Base-by-base conservation (phyloP, 805 yeast genomes). In the Candida gorgasii region DNA sequence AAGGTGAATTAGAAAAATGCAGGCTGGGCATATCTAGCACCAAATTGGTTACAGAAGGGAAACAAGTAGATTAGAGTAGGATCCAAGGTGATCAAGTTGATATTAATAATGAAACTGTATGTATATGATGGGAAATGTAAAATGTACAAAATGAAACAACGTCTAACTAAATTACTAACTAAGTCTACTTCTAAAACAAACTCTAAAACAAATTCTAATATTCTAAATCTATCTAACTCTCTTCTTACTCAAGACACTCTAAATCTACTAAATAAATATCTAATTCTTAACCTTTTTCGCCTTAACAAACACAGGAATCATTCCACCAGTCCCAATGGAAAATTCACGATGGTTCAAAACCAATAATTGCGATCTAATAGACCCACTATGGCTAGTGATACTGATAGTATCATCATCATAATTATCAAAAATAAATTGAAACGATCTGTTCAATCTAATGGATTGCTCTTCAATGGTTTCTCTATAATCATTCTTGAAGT, bases 221-320 rank as follows among this genome's bases (percentile, higher is more conserved):
- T n/a, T n/a, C n/a, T n/a, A n/a, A n/a, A n/a, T n/a, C n/a, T n/a
- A n/a, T n/a, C n/a, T n/a, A n/a, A n/a, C n/a, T n/a, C n/a, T n/a
- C n/a, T n/a, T n/a, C n/a, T n/a, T n/a, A n/a, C n/a, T n/a, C n/a
- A n/a, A n/a, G n/a, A n/a, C n/a, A n/a, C n/a, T n/a, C n/a, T n/a
- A n/a, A n/a, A n/a, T n/a, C n/a, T n/a, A n/a, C n/a, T n/a, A n/a
- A n/a, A n/a, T n/a, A n/a, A 7, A 15, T 29, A 8, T 23, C 9
- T 33, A 38, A 4, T 40, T 40, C 2, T 6, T 35, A 8, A 34
- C 33, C 23, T 48, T 60, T 6, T 63, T 61, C 12, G 62, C 79
- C 51, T 71, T 72, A 1, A 78, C 76, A 36, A 78, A 65, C 5
- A 78, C 72, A 1, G 83, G 81, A 28, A 78, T 68, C 72, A 78